phyloP scores from a whole-genome alignment of 345 rosid species.

The Psidium friedrichsthalianum region DNA sequence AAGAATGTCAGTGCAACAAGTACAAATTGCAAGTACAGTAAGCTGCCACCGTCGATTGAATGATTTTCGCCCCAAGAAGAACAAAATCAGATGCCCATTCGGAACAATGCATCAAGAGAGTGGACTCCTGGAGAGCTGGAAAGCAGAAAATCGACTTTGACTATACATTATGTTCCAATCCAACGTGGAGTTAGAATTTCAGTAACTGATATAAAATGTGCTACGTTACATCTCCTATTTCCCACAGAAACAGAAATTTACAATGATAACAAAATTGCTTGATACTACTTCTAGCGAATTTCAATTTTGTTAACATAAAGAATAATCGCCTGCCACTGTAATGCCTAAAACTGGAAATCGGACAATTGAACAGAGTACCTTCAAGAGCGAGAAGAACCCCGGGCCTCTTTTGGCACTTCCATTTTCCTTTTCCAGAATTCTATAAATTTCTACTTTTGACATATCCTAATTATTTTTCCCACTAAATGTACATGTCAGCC shows the following conservation, averaged over 20 bases:
- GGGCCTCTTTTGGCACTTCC: neutral
- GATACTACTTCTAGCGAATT: neutral
- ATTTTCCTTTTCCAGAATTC: neutral
- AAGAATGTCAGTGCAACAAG: neutral
- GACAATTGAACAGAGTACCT: neutral
- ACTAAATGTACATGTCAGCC: conserved; percentile 6
- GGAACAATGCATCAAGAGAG: neutral
- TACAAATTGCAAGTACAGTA: neutral
- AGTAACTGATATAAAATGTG: neutral
- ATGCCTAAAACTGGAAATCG: neutral
- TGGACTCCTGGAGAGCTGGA: neutral
- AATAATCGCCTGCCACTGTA: neutral
- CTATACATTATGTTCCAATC: neutral
- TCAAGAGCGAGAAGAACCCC: neutral
- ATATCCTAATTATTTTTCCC: neutral
- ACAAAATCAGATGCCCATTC: neutral
- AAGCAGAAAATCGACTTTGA: neutral
- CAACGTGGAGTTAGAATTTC: neutral
- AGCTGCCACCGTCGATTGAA: neutral
- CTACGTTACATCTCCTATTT: neutral
- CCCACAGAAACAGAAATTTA: neutral
- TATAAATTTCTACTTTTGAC: neutral
- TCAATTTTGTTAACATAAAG: neutral
- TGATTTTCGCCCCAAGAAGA: neutral
- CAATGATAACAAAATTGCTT: neutral